Conservation (phyloP, 139 green algal species). For the Chlamydomonas schloesseri region DNA sequence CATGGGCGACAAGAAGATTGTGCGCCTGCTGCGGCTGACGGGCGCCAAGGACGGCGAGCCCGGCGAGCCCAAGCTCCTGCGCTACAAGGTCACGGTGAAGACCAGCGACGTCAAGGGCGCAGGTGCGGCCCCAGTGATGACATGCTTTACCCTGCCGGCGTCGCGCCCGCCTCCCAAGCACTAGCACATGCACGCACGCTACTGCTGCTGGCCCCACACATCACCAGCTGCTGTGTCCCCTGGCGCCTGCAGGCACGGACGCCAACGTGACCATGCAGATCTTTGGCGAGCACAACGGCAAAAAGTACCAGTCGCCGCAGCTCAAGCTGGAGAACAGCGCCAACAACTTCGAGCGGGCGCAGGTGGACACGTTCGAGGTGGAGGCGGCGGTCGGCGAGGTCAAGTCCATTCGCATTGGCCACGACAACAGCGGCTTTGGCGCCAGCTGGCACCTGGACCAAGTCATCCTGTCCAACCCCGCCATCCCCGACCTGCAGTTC, state of each 20-base stretch:
- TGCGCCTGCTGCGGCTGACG: conserved; percentile 36
- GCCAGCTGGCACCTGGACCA: conserved; percentile 64
- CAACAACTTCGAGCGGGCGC: conserved; percentile 67
- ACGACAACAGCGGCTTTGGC: conserved; percentile 62
- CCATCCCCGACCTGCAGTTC: conserved; percentile 59
- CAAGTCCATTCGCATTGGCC: conserved; percentile 65
- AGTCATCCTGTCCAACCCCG: conserved; percentile 50
- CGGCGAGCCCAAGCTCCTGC: conserved; percentile 31
- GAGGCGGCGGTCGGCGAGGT: conserved; percentile 51
- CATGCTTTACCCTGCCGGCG: too few relatives aligned
- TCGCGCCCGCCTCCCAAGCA: too few relatives aligned
- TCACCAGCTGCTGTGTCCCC: too few relatives aligned
- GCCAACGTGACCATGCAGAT: conserved; percentile 58
- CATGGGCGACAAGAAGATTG: conserved; percentile 51
- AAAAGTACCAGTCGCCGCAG: conserved; percentile 37
- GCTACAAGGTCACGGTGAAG: conserved; percentile 57
- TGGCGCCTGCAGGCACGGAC: conserved; percentile 57
- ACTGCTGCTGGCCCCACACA: too few relatives aligned
- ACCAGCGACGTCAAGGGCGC: conserved; percentile 56
- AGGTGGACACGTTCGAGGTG: conserved; percentile 50
- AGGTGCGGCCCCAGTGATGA: conserved; percentile 23
- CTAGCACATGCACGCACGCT: too few relatives aligned
- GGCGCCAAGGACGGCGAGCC: neutral
- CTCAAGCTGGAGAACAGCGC: conserved; percentile 33
- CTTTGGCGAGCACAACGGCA: conserved; percentile 47